Evolutionary conservation across 257 asterid species (phyloP).

Genomic region (Petrea volubilis): DNA sequence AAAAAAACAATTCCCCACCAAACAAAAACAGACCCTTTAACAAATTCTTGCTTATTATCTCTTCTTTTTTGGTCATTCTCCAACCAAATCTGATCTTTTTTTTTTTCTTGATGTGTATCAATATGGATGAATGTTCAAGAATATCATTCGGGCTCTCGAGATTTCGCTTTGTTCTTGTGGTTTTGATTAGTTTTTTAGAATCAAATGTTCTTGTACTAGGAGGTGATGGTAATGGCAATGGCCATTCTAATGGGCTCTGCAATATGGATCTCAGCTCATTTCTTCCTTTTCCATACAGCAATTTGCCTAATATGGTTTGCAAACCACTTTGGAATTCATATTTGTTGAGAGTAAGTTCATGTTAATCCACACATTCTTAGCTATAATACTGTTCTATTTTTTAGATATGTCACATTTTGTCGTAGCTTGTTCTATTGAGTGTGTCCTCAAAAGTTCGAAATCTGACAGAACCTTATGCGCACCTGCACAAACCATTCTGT

Average conservation of each 20-base stretch:
- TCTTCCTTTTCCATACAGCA: constrained; percentile 82
- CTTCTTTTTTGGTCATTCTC: constrained; percentile 16
- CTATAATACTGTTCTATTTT: neutral
- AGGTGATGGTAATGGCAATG: constrained; percentile 27
- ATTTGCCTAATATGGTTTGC: constrained; percentile 70
- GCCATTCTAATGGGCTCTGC: constrained; percentile 51
- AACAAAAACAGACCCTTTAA: constrained; percentile 28
- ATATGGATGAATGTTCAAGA: constrained; percentile 49
- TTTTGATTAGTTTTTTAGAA: constrained; percentile 22
- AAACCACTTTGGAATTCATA: constrained; percentile 85
- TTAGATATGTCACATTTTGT: no score
- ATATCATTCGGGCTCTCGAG: constrained; percentile 2
- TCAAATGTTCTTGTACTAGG: constrained; percentile 22
- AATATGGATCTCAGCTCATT: constrained; percentile 58
- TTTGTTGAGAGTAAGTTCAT: constrained; percentile 59
- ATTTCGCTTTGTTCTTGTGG: constrained; percentile 7
- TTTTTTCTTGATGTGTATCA: neutral
- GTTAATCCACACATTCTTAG: neutral
- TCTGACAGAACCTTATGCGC: no score
- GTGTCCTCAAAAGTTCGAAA: no score
- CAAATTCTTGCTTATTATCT: constrained; percentile 20
- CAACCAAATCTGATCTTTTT: neutral
- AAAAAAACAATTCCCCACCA: constrained; percentile 27
- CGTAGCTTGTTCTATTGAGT: no score
- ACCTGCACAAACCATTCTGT: no score